These are phyloP conservation scores for Diaporthe sp. DNA, from an alignment of 2,329 filamentous ascomycete genomes.

Conservation along the genomic window DNA sequence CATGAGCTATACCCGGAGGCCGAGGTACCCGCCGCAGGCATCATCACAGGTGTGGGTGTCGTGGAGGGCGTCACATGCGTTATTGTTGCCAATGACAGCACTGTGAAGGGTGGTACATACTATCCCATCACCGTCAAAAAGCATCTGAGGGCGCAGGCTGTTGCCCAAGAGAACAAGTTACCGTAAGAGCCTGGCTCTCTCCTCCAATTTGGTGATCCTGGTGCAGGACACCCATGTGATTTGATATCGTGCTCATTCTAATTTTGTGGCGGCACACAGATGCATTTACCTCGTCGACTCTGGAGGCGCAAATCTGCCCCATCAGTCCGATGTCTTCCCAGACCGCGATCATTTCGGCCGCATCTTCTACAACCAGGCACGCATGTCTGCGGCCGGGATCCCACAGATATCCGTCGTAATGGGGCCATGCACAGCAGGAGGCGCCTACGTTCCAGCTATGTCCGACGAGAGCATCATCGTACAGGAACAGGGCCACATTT, in stretches of 20 bases:
- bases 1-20: conserved; percentile 88
- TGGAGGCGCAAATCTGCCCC: conserved; percentile 92
- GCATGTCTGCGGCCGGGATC: conserved; percentile 90
- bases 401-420: conserved; percentile 96
- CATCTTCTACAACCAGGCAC: conserved; percentile 98
- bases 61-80: conserved; percentile 93
- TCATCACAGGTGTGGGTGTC: conserved; percentile 92
- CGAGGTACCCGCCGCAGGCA: conserved; percentile 89
- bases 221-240: background rate
- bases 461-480: conserved; percentile 98
- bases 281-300: conserved; percentile 98
- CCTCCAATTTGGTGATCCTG: background rate
- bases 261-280: conserved; percentile 50
- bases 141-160: conserved; percentile 90
- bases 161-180: conserved; percentile 87
- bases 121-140: conserved; percentile 99
- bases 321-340: conserved; percentile 96
- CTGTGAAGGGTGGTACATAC: conserved; percentile 97
- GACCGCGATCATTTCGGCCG: conserved; percentile 95
- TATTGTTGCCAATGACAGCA: conserved; percentile 96
- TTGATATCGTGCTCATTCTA: conserved; percentile 21
- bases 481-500: conserved; percentile 95
- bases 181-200: conserved; percentile 61
- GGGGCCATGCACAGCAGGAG: conserved; percentile 96
- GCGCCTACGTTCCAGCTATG: conserved; percentile 97